Conservation (phyloP, 139 green algal genomes). For the Desmodesmus armatus region DNA sequence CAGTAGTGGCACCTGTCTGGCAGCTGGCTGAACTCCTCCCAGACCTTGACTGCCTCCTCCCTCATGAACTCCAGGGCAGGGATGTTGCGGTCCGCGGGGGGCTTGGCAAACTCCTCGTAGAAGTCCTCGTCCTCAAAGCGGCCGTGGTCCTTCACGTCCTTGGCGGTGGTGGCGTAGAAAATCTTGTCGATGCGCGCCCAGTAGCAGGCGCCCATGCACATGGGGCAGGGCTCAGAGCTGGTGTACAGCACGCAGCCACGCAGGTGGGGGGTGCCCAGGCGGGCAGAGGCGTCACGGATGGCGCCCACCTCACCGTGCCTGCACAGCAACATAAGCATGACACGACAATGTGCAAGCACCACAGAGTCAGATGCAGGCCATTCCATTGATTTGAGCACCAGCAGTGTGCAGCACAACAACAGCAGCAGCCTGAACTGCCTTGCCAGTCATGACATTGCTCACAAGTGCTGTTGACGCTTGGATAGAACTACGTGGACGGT, state of each 20-base stretch:
- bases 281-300: conserved; percentile 27
- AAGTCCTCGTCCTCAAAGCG: conserved; percentile 63
- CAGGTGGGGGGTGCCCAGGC: conserved; percentile 40
- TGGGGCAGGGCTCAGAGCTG: conserved; percentile 45
- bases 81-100: conserved; percentile 45
- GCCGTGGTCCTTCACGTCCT: conserved; percentile 46
- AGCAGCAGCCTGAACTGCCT: too few species aligned
- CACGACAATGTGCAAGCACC: too few species aligned
- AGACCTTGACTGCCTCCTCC: conserved; percentile 61
- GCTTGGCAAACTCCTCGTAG: conserved; percentile 50
- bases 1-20: conserved; percentile 63
- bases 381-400: too few species aligned
- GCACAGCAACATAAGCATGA: not conserved
- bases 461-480: too few species aligned
- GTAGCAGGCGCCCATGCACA: conserved; percentile 51
- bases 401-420: not conserved
- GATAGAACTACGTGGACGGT: too few species aligned
- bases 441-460: too few species aligned
- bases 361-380: too few species aligned
- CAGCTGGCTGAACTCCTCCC: conserved; percentile 49
- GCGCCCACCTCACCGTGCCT: conserved; percentile 46
- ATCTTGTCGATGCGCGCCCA: conserved; percentile 50
- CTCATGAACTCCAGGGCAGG: conserved; percentile 51
- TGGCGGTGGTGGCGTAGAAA: conserved; percentile 45
- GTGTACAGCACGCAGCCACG: conserved; percentile 48